phyloP scores from a whole-genome alignment of 371 early-diverging fungal genomes.

The Batkoa obscura region DNA sequence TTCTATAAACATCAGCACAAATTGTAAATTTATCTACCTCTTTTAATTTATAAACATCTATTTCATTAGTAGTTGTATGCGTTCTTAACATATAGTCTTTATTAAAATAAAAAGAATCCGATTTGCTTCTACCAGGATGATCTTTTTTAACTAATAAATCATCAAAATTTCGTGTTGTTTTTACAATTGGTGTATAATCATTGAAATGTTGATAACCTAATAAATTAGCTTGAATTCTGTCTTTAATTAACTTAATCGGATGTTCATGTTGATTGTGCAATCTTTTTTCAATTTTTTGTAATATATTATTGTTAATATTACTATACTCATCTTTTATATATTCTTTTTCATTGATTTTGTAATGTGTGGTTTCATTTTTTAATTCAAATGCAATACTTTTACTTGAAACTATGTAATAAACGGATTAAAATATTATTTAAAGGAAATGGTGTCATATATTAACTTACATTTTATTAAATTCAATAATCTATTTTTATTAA shows the following conservation, averaged over 20 bases:
- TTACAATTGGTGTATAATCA: conserved; percentile 55
- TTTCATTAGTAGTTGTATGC: conserved; percentile 91
- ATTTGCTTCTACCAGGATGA: conserved; percentile 61
- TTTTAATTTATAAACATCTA: conserved; percentile 32
- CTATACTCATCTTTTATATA: conserved; percentile 37
- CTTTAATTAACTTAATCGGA: conserved; percentile 70
- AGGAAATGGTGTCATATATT: no score
- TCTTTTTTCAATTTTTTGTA: conserved; percentile 51
- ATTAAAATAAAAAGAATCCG: conserved; percentile 91
- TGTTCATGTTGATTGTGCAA: conserved; percentile 68
- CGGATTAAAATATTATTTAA: no score
- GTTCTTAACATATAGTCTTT: conserved; percentile 58
- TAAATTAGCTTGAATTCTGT: conserved; percentile 53
- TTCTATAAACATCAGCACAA: conserved; percentile 90
- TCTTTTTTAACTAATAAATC: conserved; percentile 59
- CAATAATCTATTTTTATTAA: no score
- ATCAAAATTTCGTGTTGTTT: conserved; percentile 79
- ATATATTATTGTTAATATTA: conserved; percentile 58
- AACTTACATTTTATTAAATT: no score
- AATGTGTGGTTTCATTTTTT: no score
- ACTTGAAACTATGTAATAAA: no score
- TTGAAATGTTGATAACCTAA: conserved; percentile 40
- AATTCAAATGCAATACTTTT: no score
- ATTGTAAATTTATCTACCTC: conserved; percentile 42
- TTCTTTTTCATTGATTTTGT: not conserved